Evolutionary conservation across 164 flowering plant species (phyloP).

Genomic region (Sextonia rubra): DNA sequence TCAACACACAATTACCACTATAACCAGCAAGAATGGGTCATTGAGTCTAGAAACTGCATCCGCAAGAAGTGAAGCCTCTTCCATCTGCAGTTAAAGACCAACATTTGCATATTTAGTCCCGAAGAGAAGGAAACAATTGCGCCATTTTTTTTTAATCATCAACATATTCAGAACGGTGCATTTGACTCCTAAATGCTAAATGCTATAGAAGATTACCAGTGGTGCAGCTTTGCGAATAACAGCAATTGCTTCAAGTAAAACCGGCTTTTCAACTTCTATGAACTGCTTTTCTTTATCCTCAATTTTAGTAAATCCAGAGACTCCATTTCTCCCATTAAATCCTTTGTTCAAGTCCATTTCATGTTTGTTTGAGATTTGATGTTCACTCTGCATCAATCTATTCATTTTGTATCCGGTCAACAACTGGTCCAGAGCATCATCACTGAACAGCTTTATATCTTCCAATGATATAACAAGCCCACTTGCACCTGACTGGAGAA

Average conservation of each 20-base stretch:
- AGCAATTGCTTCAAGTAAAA: slow-evolving; percentile 58
- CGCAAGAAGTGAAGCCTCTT: slow-evolving; percentile 82
- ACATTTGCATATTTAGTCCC: slow-evolving; percentile 18
- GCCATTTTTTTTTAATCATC: slow-evolving; percentile 1
- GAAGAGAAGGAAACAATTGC: slow-evolving; percentile 6
- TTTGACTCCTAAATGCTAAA: slow-evolving; percentile 53
- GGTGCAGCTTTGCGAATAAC: slow-evolving; percentile 85
- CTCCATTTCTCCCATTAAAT: slow-evolving; percentile 17
- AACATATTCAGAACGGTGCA: slow-evolving; percentile 21
- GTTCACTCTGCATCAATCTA: slow-evolving; percentile 17
- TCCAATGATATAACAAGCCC: slow-evolving; percentile 64
- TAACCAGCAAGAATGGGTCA: slow-evolving; percentile 94
- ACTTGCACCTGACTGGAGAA: slow-evolving; percentile 69
- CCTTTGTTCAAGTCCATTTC: slow-evolving; percentile 24
- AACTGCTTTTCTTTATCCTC: slow-evolving; percentile 64
- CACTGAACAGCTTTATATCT: slow-evolving; percentile 39
- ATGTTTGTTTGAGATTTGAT: slow-evolving; percentile 15
- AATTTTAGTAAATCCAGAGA: slow-evolving; percentile 48
- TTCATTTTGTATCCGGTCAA: slow-evolving; percentile 24
- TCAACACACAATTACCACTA: slow-evolving; percentile 99
- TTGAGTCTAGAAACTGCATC: slow-evolving; percentile 88
- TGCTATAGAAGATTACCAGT: slow-evolving; percentile 71
- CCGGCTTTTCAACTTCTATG: slow-evolving; percentile 56
- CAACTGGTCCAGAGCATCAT: slow-evolving; percentile 40
- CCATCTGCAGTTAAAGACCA: slow-evolving; percentile 68